Evolutionary conservation across 768 basidiomycete genomes (phyloP).

Genomic region (Russula compacta): DNA sequence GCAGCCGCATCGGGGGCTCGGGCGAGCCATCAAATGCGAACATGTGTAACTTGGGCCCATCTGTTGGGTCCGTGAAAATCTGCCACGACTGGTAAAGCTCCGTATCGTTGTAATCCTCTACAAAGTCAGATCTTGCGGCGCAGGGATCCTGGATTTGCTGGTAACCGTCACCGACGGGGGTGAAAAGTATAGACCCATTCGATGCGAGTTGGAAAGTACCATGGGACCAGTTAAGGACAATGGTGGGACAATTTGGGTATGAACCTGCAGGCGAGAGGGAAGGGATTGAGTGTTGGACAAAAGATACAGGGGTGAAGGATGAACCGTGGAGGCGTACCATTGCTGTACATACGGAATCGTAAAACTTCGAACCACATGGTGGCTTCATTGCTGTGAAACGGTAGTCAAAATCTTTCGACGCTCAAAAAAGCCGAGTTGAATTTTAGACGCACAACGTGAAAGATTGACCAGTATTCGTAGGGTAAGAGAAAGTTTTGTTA

Average conservation of each 20-base stretch:
- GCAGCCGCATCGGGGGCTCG: conserved; percentile 57
- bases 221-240: conserved; percentile 83
- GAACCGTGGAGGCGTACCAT: conserved; percentile 46
- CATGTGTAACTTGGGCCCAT: conserved; percentile 64
- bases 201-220: conserved; percentile 41
- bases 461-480: conserved; percentile 75
- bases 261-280: conserved; percentile 40
- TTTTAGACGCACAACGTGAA: conserved; percentile 70
- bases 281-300: not conserved
- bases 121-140: conserved; percentile 77
- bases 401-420: not conserved
- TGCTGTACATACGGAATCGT: conserved; percentile 81
- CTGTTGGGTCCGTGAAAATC: conserved; percentile 56
- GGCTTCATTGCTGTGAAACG: conserved; percentile 44
- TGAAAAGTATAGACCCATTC: conserved; percentile 75
- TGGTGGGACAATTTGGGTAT: conserved; percentile 82
- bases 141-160: conserved; percentile 96
- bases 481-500: conserved; percentile 77
- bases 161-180: conserved; percentile 77
- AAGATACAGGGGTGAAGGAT: not conserved
- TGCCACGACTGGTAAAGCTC: conserved; percentile 59
- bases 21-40: conserved; percentile 73
- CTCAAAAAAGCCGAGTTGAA: not conserved
- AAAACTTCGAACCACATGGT: conserved; percentile 76
- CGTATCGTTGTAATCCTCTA: conserved; percentile 73